Conservation (phyloP, 148 eudicot genomes). For the Pharnaceum exiguum region DNA sequence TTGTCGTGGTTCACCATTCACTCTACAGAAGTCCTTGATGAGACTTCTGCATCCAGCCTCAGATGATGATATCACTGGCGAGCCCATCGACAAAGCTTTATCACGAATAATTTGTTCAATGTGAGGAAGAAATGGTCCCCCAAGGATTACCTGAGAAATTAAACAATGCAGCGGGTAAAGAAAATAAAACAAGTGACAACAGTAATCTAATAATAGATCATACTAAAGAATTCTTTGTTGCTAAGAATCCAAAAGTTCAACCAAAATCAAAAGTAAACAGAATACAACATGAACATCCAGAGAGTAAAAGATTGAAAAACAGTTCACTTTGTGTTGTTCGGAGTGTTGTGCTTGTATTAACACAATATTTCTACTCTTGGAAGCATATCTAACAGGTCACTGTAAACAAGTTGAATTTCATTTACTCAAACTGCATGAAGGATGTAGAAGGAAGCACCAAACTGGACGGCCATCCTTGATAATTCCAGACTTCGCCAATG, state of each 20-base stretch:
- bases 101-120: constrained; percentile 74
- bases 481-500: constrained; percentile 90
- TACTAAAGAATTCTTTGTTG: too few species aligned
- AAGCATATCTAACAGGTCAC: background rate
- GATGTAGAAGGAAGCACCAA: constrained; percentile 56
- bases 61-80: constrained; percentile 69
- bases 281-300: too few species aligned
- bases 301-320: too few species aligned
- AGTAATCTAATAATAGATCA: too few species aligned
- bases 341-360: too few species aligned
- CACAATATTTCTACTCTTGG: too few species aligned
- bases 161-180: constrained; percentile 15
- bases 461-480: constrained; percentile 82
- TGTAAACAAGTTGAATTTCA: constrained; percentile 5
- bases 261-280: too few species aligned
- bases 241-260: too few species aligned
- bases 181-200: too few species aligned
- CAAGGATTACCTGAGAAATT: constrained; percentile 65
- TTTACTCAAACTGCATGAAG: too few species aligned
- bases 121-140: constrained; percentile 89
- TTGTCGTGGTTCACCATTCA: constrained; percentile 50
- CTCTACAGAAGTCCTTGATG: constrained; percentile 35
- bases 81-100: constrained; percentile 65
- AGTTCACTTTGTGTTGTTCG: too few species aligned
- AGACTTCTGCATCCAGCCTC: constrained; percentile 61